These are phyloP conservation scores for Stachybotrys elegans DNA, from an alignment of 2,329 filamentous ascomycete species.

Conservation along the genomic window DNA sequence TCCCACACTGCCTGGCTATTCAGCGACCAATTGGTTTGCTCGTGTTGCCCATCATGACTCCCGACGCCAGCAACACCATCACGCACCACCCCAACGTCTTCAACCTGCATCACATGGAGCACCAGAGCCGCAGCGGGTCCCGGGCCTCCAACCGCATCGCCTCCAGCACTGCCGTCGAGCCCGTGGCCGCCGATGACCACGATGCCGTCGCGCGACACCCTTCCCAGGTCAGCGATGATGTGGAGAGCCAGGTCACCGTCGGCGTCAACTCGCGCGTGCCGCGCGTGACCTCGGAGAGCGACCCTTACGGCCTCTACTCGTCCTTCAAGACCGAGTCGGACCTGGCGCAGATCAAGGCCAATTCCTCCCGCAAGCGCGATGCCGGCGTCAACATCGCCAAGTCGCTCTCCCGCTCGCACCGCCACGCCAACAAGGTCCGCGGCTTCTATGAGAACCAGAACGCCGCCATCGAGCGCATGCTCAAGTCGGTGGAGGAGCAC, in stretches of 20 bases:
- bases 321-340: conserved; percentile 74
- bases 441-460: conserved; percentile 90
- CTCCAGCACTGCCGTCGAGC: conserved; percentile 42
- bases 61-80: conserved; percentile 34
- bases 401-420: conserved; percentile 17
- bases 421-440: conserved; percentile 54
- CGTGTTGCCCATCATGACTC: conserved; percentile 36
- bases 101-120: conserved; percentile 30
- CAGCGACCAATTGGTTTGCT: too few relatives aligned
- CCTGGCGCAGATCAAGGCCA: conserved; percentile 72
- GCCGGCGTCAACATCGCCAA: conserved; percentile 22
- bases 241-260: conserved; percentile 42
- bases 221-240: conserved; percentile 38
- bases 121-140: conserved; percentile 20
- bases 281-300: conserved; percentile 58
- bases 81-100: conserved; percentile 41
- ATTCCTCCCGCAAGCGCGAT: conserved; percentile 71
- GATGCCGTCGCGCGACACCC: conserved; percentile 38
- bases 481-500: conserved; percentile 93
- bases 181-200: conserved; percentile 22
- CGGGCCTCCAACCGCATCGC: conserved; percentile 25
- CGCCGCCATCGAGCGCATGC: conserved; percentile 82
- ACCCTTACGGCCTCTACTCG: conserved; percentile 75
- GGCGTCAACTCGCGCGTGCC: conserved; percentile 42
- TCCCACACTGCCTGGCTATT: too few relatives aligned